Percentiles rank a stretch among this genome's conserved stretches.
These are phyloP conservation scores for Plenodomus lindquistii DNA, from an alignment of 2,329 filamentous ascomycete genomes.

Conservation along the genomic window DNA sequence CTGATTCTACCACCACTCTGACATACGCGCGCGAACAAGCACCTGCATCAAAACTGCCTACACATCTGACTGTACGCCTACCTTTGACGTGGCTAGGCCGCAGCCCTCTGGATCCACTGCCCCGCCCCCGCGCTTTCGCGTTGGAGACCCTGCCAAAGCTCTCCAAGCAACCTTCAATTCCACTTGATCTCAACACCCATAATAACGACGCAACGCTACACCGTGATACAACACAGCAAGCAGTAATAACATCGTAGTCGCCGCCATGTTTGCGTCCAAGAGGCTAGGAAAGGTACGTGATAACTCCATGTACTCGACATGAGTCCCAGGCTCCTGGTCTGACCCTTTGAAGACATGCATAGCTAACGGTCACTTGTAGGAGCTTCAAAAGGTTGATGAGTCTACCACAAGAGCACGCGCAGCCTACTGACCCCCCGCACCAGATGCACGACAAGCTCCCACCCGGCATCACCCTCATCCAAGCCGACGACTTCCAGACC, in stretches of 20 bases:
- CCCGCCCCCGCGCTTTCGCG: slow-evolving; percentile 9
- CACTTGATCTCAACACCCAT: background rate
- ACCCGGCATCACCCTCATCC: slow-evolving; percentile 75
- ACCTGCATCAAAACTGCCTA: background rate
- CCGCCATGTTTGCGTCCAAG: slow-evolving; percentile 55
- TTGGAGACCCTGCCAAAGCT: background rate
- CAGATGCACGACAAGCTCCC: slow-evolving; percentile 63
- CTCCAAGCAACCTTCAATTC: background rate
- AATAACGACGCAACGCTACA: background rate
- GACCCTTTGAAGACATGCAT: slow-evolving; percentile 26
- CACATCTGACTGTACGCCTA: background rate
- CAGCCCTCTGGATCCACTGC: slow-evolving; percentile 5
- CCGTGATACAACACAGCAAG: background rate
- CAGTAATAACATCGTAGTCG: background rate
- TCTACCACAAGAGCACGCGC: background rate
- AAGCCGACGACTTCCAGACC: slow-evolving; percentile 80
- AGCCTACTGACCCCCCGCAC: background rate
- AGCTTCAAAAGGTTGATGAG: slow-evolving; percentile 25
- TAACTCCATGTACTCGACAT: background rate
- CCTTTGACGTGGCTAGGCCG: slow-evolving; percentile 1
- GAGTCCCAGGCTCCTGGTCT: slow-evolving; percentile 2
- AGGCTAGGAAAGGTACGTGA: slow-evolving; percentile 52
- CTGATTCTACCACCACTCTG: background rate
- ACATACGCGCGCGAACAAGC: background rate
- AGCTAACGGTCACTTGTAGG: slow-evolving; percentile 7